These are phyloP conservation scores for Scheffersomyces stipitis DNA, from an alignment of 805 yeast genomes.

Conservation along the genomic window DNA sequence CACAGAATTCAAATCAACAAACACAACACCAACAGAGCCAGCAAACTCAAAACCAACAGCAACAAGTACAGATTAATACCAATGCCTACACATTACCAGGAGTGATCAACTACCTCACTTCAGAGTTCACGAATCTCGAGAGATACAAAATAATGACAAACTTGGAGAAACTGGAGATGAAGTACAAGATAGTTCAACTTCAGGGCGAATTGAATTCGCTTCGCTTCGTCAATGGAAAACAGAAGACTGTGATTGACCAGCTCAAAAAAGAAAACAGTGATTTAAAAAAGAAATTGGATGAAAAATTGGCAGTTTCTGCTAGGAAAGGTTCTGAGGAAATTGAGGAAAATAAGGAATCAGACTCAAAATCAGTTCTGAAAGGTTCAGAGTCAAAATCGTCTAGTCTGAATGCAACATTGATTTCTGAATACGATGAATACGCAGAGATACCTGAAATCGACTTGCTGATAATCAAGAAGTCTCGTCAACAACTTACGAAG, in stretches of 20 bases:
- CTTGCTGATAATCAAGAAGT: conserved; percentile 28
- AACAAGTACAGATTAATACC: conserved; percentile 1
- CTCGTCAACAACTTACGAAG: conserved; percentile 31
- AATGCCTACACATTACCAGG: conserved; percentile 55
- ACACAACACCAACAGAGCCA: conserved; percentile 8
- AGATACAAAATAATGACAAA: conserved; percentile 48
- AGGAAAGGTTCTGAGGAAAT: neutral
- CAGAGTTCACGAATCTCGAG: conserved; percentile 52
- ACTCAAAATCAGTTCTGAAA: neutral
- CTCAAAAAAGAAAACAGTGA: conserved; percentile 29
- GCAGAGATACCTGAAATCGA: conserved; percentile 33
- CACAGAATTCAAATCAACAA: conserved; percentile 5
- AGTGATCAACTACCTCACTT: conserved; percentile 56
- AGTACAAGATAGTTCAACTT: conserved; percentile 49
- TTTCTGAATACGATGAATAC: neutral
- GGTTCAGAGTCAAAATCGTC: conserved; percentile 1
- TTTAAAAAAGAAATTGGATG: neutral
- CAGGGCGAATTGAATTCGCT: conserved; percentile 53
- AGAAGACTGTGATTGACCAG: conserved; percentile 36
- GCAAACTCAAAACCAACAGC: conserved; percentile 4
- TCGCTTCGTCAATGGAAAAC: conserved; percentile 41
- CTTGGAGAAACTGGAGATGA: conserved; percentile 53
- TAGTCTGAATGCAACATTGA: neutral
- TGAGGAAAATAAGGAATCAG: neutral
- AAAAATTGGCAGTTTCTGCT: neutral